phyloP scores from a whole-genome alignment of 805 yeast genomes.

The Dipodascopsis uninucleata region DNA sequence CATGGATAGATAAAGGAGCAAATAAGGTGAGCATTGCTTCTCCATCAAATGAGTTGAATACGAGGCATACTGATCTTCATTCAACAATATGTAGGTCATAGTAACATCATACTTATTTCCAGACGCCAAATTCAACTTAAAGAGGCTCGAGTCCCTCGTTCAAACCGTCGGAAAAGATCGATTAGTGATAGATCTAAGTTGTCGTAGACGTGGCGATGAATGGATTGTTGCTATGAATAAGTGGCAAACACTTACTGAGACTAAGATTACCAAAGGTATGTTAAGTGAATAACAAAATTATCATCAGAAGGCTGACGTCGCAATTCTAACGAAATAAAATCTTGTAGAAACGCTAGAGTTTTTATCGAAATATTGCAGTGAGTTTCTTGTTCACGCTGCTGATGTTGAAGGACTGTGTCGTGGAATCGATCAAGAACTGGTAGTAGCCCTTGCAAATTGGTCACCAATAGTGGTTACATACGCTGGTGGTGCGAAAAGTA shows the following conservation, averaged over 20 bases:
- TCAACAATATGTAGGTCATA: conserved; percentile 54
- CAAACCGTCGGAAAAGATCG: conserved; percentile 56
- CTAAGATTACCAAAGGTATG: conserved; percentile 45
- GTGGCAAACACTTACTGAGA: conserved; percentile 87
- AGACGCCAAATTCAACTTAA: conserved; percentile 49
- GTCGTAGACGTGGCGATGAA: conserved; percentile 34
- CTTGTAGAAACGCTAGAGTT: conserved; percentile 46
- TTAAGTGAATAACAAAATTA: background rate
- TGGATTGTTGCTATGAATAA: conserved; percentile 98
- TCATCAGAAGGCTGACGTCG: background rate
- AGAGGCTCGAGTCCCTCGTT: conserved; percentile 51
- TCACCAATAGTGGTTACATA: conserved; percentile 72
- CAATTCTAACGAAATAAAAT: background rate
- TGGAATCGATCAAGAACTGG: conserved; percentile 84
- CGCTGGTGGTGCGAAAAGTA: conserved; percentile 91
- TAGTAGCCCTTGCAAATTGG: conserved; percentile 73
- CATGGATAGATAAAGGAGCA: conserved; percentile 78
- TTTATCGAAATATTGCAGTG: conserved; percentile 68
- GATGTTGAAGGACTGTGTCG: conserved; percentile 96
- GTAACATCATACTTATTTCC: conserved; percentile 91
- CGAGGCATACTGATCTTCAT: no score
- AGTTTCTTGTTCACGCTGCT: conserved; percentile 93
- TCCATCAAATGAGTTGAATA: background rate
- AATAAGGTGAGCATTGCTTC: conserved; percentile 44
- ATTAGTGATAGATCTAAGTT: conserved; percentile 72